Conservation (phyloP, 352 stramenopile genomes). For the Peronospora belbahrii region DNA sequence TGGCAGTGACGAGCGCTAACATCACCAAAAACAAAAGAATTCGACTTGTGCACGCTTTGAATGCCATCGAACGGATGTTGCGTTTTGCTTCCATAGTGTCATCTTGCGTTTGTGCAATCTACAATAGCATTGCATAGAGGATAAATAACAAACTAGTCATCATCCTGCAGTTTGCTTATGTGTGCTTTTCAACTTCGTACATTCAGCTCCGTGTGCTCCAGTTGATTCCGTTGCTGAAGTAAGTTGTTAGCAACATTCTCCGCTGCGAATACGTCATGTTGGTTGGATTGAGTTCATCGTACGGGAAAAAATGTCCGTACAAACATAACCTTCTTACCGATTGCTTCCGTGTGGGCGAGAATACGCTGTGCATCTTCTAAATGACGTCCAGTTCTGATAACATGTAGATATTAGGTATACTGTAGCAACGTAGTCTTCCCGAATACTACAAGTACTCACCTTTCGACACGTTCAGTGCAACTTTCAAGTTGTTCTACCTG, state of each 20-base stretch:
- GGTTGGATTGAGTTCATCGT: neutral
- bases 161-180: neutral
- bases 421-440: neutral
- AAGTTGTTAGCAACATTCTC: slow-evolving; percentile 66
- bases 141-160: neutral
- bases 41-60: slow-evolving; percentile 60
- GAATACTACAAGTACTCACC: slow-evolving; percentile 10
- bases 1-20: slow-evolving; percentile 41
- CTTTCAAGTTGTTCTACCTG: slow-evolving; percentile 43
- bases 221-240: slow-evolving; percentile 54
- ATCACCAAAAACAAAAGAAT: slow-evolving; percentile 54
- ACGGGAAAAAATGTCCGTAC: neutral
- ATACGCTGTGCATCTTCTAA: slow-evolving; percentile 64
- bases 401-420: neutral
- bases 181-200: slow-evolving; percentile 21
- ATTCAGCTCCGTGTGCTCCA: slow-evolving; percentile 54
- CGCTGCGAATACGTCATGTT: slow-evolving; percentile 21
- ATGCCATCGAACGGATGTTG: slow-evolving; percentile 44
- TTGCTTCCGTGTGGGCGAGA: slow-evolving; percentile 60
- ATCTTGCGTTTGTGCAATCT: slow-evolving; percentile 58
- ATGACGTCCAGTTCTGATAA: slow-evolving; percentile 53
- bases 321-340: slow-evolving; percentile 35
- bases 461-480: slow-evolving; percentile 36
- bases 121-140: neutral
- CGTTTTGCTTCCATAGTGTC: slow-evolving; percentile 53